Conservation (phyloP, 2,329 filamentous ascomycete species). For the Claviceps spartinae region DNA sequence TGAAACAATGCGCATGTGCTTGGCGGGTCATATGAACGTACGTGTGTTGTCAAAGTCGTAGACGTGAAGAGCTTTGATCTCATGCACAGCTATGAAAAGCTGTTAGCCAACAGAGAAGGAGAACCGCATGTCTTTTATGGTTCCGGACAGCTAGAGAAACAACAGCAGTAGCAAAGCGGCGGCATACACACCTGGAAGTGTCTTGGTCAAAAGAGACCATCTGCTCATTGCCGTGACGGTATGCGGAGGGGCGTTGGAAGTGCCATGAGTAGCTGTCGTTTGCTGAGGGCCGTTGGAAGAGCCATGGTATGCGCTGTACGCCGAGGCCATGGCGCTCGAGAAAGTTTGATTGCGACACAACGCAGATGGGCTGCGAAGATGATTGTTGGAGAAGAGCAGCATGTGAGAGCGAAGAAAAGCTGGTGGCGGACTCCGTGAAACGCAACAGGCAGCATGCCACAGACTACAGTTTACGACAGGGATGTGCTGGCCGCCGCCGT, state of each 20-base stretch:
- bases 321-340: slow-evolving; percentile 25
- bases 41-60: slow-evolving; percentile 98
- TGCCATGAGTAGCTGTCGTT: slow-evolving; percentile 26
- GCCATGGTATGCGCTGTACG: slow-evolving; percentile 25
- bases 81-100: slow-evolving; percentile 36
- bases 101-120: neutral
- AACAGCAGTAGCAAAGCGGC: neutral
- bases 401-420: neutral
- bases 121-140: neutral
- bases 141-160: too few relatives aligned
- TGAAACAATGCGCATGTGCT: neutral
- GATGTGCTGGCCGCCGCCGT: neutral
- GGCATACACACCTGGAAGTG: slow-evolving; percentile 46
- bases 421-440: neutral
- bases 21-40: slow-evolving; percentile 40
- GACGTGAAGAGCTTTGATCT: slow-evolving; percentile 71
- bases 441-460: too few relatives aligned
- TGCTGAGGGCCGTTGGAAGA: slow-evolving; percentile 18
- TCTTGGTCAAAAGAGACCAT: slow-evolving; percentile 68
- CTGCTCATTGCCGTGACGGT: slow-evolving; percentile 67
- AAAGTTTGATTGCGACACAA: slow-evolving; percentile 9
- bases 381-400: neutral
- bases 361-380: slow-evolving; percentile 15
- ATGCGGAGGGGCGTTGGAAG: slow-evolving; percentile 17
- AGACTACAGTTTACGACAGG: neutral